Base-by-base conservation (phyloP, 176 grass and related monocot species). In the Avena eriantha region DNA sequence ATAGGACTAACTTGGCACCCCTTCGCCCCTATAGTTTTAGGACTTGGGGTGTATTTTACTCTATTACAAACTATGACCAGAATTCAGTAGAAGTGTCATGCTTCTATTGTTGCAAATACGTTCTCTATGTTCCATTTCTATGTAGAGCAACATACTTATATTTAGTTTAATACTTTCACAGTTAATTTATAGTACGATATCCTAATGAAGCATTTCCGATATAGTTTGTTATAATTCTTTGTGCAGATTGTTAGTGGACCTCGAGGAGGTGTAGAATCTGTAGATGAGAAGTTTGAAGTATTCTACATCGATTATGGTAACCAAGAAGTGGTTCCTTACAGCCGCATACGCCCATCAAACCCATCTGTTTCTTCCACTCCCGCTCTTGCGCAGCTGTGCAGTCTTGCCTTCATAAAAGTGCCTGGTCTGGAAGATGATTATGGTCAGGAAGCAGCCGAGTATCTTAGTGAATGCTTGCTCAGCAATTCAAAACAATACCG, bases 301-400 rank as follows among this genome's bases (percentile, higher is more conserved):
- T 98, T 98, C 83, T 98, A 98, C 72, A 91, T 98, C 41, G 97
- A 98, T 76, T 98, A 96, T 64, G 97, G 97, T 12, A 98, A 98
- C 87, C 97, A 98, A 89, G 97, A 98, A 76, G 90, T 81, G 66
- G 81, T 98, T 79, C 86, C 97, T 6, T 98, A 98, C 75, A 94
- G 82, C 57, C 82, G 79, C 53, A 85, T 98, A 43, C 82, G 92
- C 7, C 97, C 93, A 56, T 85, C 90, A 54, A 93, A 95, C 59
- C 79, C 90, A 36, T 92, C 92, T 60, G 47, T 96, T 72, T 86
- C 97, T 39, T 71, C 88, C 9, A 35, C 87, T 83, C 94, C 94
- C 56, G 90, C 93, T 47, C 89, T 94, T 82, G 97, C 94, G 84
- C 90, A 92, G 81, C 88, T 98, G 8, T 98, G 96, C 79, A 84